phyloP scores from a whole-genome alignment of 1,284 basidiomycete species.

The Ceratorhiza oryzae-sativae region DNA sequence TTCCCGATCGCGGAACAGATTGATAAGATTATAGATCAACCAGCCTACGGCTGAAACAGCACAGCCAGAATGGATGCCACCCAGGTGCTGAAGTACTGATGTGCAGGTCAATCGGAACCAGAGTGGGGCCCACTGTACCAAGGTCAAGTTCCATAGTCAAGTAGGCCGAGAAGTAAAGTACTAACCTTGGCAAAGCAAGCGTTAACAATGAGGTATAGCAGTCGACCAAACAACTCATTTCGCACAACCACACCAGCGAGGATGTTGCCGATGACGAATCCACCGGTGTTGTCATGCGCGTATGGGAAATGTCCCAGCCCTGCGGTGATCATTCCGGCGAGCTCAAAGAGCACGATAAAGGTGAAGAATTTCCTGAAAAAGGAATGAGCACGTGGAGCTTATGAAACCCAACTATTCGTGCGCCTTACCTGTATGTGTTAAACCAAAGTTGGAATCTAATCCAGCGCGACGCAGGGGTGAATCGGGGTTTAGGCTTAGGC shows the following conservation, averaged over 20 bases:
- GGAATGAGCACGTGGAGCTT: not conserved
- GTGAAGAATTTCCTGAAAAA: constrained; percentile 65
- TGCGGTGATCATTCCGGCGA: constrained; percentile 66
- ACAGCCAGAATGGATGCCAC: constrained; percentile 78
- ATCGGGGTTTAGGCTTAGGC: constrained; percentile 44
- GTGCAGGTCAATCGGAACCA: constrained; percentile 67
- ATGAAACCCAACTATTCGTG: not conserved
- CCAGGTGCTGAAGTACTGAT: constrained; percentile 72
- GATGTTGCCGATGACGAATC: constrained; percentile 68
- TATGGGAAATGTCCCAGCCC: constrained; percentile 71
- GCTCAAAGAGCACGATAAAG: constrained; percentile 63
- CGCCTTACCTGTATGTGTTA: constrained; percentile 57
- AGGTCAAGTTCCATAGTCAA: not conserved
- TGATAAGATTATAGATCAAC: constrained; percentile 65
- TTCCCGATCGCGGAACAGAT: constrained; percentile 62
- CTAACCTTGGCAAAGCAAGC: constrained; percentile 69
- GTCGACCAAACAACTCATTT: constrained; percentile 67
- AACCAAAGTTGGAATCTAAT: constrained; percentile 69
- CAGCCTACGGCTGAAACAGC: constrained; percentile 62
- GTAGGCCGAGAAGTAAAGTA: not conserved
- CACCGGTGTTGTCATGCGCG: constrained; percentile 63
- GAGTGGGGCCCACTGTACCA: constrained; percentile 68
- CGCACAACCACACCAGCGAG: constrained; percentile 62
- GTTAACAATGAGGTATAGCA: constrained; percentile 65
- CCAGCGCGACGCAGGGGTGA: constrained; percentile 53